A percentile compares a stretch with the other conserved stretches of the same genome.
Evolutionary conservation across 23 red algal genomes (phyloP).

Genomic region (Gracilaria caudata): DNA sequence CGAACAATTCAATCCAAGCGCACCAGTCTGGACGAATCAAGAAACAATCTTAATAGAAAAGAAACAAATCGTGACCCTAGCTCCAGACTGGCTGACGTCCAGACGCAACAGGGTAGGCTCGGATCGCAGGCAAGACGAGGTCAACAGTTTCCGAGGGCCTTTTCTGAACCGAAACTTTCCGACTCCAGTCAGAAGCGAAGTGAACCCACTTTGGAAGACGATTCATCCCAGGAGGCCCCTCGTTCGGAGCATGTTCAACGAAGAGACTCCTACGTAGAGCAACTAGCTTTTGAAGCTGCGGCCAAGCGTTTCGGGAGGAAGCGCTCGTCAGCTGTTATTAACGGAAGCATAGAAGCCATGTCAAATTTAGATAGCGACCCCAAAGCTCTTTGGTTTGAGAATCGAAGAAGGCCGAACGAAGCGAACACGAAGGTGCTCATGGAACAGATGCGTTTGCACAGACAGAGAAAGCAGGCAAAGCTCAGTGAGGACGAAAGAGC

Average conservation of each 20-base stretch:
- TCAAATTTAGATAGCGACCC: slow-evolving; percentile 46
- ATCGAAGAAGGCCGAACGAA: slow-evolving; percentile 36
- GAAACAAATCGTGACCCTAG: background rate
- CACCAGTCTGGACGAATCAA: slow-evolving; percentile 22
- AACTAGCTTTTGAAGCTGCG: slow-evolving; percentile 56
- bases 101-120: background rate
- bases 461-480: slow-evolving; percentile 40
- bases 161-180: slow-evolving; percentile 60
- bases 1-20: slow-evolving; percentile 9
- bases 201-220: background rate
- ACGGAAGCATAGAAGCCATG: background rate
- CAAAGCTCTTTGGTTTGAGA: slow-evolving; percentile 37
- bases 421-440: slow-evolving; percentile 23
- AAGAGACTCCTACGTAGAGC: slow-evolving; percentile 24
- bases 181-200: slow-evolving; percentile 13
- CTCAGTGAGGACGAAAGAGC: slow-evolving; percentile 31
- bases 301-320: slow-evolving; percentile 45
- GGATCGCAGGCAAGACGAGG: background rate
- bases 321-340: background rate
- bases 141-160: slow-evolving; percentile 27
- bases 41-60: too few relatives aligned
- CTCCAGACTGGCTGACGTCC: background rate
- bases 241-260: background rate
- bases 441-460: slow-evolving; percentile 19
- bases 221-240: slow-evolving; percentile 14